Evolutionary conservation across 352 stramenopile genomes (phyloP), one percentile per base, ranked within the genome.

Genomic region (Phytophthora niederhauseri): DNA sequence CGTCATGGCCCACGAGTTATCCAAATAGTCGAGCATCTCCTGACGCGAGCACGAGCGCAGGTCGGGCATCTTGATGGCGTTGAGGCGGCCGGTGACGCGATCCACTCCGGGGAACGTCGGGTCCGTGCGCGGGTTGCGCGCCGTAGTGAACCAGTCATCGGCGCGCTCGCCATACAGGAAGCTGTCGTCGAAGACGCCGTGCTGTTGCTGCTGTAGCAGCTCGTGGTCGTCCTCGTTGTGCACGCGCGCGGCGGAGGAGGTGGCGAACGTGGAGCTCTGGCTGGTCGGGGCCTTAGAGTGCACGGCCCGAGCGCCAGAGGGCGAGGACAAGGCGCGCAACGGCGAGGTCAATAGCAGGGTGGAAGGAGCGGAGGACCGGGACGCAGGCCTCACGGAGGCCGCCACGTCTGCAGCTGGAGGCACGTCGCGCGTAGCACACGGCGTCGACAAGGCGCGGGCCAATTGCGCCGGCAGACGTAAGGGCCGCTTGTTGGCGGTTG

Each of bases 1-100:
- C 43, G 92, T 98, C 61, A 98, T 77, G 11, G 92, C 93, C 95
- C 95, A 99, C 49, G 92, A 91, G 72, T 99, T 99, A 78, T 98
- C 93, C 48, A 98, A 91, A 80, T 99, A 99, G 59, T 98, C 88
- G 72, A 97, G 88, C 61, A 97, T 87, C 46, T 96, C 66, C 24
- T 91, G 66, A 22, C 93, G 90, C 41, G 94, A 92, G 64, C 97
- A 97, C 26, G 70, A 75, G 43, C 69, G 61, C 20, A 98, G 82
- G 61, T 97, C 92, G 6, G 92, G 90, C 78, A 98, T 93, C n/a
- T 76, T 78, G 24, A 93, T 54, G 31, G 87, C 88, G 28, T 76
- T 76, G 22, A 95, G 72, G 3, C 67, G 77, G 6, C 77, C 75
- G 11, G 77, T 85, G 20, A 55, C 59, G 0, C 65, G 58, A 58